A percentile compares a stretch with the other conserved stretches of the same genome.
phyloP scores from a whole-genome alignment of 371 early-diverging fungal genomes.

The Gilbertella persicaria region DNA sequence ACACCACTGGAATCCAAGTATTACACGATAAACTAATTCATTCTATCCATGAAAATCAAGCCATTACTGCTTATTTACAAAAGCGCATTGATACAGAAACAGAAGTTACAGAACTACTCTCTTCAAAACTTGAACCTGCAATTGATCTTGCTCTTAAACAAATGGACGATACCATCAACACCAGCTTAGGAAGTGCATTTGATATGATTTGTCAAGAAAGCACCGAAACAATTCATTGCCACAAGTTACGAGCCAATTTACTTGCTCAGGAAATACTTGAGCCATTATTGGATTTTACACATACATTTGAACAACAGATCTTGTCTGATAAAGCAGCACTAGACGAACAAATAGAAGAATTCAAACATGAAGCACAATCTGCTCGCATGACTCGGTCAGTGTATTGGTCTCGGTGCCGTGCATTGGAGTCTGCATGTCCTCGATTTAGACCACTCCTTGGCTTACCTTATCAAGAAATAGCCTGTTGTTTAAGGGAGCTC shows the following conservation, averaged over 20 bases:
- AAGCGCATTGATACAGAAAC: conserved; percentile 11
- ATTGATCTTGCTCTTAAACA: not conserved
- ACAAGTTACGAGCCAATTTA: conserved; percentile 9
- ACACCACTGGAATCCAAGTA: conserved; percentile 1
- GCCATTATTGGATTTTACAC: conserved; percentile 9
- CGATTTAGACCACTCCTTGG: conserved; percentile 14
- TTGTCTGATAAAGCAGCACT: not conserved
- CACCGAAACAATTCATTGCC: conserved; percentile 10
- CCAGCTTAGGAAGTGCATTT: conserved; percentile 10
- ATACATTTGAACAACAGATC: not conserved
- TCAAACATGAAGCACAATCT: conserved; percentile 17
- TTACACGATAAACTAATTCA: not conserved
- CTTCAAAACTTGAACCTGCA: not conserved
- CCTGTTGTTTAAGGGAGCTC: conserved; percentile 5
- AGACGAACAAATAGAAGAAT: conserved; percentile 8
- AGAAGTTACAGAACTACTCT: conserved; percentile 4
- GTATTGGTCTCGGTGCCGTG: conserved; percentile 19
- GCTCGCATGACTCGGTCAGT: conserved; percentile 12
- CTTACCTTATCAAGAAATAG: conserved; percentile 16
- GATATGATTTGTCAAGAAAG: conserved; percentile 9
- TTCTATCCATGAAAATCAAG: conserved; percentile 9
- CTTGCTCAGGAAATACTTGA: conserved; percentile 12
- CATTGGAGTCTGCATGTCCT: conserved; percentile 6
- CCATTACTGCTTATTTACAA: conserved; percentile 4
- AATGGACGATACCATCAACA: conserved; percentile 1